A percentile compares a stretch with the other conserved stretches of the same genome.
phyloP scores from a whole-genome alignment of 495 filamentous ascomycete species.

The Xylaria grammica region DNA sequence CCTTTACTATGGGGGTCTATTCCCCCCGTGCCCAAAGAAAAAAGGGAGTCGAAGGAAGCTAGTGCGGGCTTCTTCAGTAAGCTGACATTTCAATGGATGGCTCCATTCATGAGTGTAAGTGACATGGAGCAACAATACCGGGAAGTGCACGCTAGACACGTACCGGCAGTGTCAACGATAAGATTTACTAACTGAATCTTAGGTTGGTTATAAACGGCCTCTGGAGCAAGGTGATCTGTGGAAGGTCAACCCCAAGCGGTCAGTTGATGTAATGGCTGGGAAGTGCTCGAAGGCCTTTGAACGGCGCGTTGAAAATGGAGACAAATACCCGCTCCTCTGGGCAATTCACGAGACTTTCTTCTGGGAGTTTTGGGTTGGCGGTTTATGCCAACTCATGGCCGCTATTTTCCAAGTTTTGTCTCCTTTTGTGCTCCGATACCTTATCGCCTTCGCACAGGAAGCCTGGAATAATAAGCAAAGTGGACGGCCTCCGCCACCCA shows the following conservation, averaged over 20 bases:
- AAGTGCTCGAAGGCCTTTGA: constrained; percentile 71
- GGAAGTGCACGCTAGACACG: neutral
- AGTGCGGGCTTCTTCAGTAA: constrained; percentile 63
- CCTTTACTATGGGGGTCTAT: constrained; percentile 64
- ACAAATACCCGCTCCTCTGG: constrained; percentile 75
- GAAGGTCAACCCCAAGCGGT: constrained; percentile 79
- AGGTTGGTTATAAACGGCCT: constrained; percentile 81
- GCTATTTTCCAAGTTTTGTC: constrained; percentile 74
- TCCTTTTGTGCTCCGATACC: constrained; percentile 72
- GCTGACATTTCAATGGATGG: constrained; percentile 72
- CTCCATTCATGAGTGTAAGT: constrained; percentile 68
- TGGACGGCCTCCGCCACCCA: constrained; percentile 58
- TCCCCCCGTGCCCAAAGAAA: constrained; percentile 64
- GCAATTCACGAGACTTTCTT: constrained; percentile 89
- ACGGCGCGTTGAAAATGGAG: constrained; percentile 65
- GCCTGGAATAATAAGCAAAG: constrained; percentile 68
- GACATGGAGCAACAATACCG: neutral
- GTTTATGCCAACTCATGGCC: constrained; percentile 73
- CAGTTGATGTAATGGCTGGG: constrained; percentile 67
- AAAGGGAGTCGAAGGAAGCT: constrained; percentile 60
- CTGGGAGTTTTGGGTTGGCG: constrained; percentile 83
- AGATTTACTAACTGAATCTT: constrained; percentile 15
- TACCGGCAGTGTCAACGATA: neutral
- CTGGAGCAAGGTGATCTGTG: constrained; percentile 87
- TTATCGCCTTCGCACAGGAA: constrained; percentile 79